Conservation (phyloP, 257 asterid species). For the Jaltomata sinuosa region DNA sequence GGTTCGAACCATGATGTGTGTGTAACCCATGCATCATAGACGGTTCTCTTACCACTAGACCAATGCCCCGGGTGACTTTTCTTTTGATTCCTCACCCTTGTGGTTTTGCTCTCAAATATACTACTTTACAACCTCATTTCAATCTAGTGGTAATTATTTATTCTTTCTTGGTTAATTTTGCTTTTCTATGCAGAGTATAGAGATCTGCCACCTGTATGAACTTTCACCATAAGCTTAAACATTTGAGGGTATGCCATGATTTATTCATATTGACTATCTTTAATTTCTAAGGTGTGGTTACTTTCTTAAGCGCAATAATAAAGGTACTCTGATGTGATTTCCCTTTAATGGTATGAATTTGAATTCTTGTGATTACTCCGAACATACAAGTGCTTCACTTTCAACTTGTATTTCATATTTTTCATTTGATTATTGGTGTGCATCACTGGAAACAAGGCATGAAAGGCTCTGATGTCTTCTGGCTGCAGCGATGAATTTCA, state of each 20-base stretch:
- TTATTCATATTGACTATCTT: not conserved
- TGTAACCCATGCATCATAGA: too few relatives aligned
- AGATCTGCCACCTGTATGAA: slow-evolving; percentile 82
- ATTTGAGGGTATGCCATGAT: slow-evolving; percentile 63
- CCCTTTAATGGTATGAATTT: not conserved
- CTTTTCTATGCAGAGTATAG: slow-evolving; percentile 56
- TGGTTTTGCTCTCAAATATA: not conserved
- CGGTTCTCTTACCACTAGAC: too few relatives aligned
- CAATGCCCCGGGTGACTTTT: too few relatives aligned
- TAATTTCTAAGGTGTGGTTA: not conserved
- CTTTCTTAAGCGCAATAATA: not conserved
- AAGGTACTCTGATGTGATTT: not conserved
- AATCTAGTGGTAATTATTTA: not conserved
- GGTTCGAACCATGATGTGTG: too few relatives aligned
- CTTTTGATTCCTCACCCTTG: not conserved
- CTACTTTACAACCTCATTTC: not conserved
- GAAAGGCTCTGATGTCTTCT: slow-evolving; percentile 81
- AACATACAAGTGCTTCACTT: not conserved
- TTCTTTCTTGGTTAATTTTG: slow-evolving; percentile 1
- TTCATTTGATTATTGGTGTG: slow-evolving; percentile 63
- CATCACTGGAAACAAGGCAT: slow-evolving; percentile 90
- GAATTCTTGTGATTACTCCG: not conserved
- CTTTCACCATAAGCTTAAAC: slow-evolving; percentile 45
- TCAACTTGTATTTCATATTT: not conserved
- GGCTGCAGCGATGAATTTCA: slow-evolving; percentile 96